Base-by-base conservation (phyloP, 768 basidiomycete genomes). In the Termitomyces heimii region DNA sequence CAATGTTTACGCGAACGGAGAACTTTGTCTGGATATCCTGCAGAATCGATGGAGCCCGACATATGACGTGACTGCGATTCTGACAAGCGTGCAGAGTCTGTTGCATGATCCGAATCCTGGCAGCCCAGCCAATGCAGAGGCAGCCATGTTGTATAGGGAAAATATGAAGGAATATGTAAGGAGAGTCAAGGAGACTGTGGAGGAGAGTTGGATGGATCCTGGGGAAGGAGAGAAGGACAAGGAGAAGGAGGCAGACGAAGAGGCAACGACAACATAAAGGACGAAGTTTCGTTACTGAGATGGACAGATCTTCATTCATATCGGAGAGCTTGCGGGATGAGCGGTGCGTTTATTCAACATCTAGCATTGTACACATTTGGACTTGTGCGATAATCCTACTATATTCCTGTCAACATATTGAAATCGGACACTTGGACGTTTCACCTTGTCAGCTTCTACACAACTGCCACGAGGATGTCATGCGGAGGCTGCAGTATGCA, bases 11-110 rank as follows among this genome's bases (percentile, higher is more conserved):
- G 90, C 91, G 45, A 98, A 97, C 65, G 97, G 97, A 60, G 96
- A 98, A 70, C 88, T 99, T 51, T 99, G 97, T 69, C 81, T 99
- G 51, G 97, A 98, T 72, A 99, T 98, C 67, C 82, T 99, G 35
- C 97, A 99, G 77, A 99, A 99, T 69, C 81, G 97, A 24, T 99
- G 97, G 97, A 92, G 89, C 26, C 97, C 97, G 6, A 98, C 97
- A 1, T 99, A 99, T 72, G 97, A 99, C 68, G 97, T 99, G 54
- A 94, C 95, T 20, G 97, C 97, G 29, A 98, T 98, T 73, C 79
- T 99, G 66, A 99, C 97, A 9, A 91, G 88, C 63, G 96, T 99
- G 57, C 97, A 98, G 71, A 92, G 88, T 71, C 75, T 99, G 55
- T 76, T 99, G 58, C 95, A 98, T 67, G 97, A 99, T 72, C 97